Evolutionary conservation across 2,329 filamentous ascomycete genomes (phyloP).

Genomic region (Pyricularia pennisetigena): DNA sequence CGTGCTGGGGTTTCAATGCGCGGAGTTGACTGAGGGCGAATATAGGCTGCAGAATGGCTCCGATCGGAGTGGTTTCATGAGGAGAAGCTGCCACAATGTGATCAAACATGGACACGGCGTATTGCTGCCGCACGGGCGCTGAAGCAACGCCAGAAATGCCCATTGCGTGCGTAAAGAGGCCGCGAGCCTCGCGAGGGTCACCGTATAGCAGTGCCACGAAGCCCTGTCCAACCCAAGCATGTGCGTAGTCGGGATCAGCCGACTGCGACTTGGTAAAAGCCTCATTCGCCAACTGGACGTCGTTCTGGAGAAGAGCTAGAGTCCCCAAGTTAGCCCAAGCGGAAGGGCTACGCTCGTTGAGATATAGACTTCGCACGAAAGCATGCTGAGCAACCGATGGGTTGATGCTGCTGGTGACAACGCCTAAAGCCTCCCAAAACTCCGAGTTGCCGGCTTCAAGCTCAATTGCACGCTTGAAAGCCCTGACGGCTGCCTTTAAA

Average conservation of each 20-base stretch:
- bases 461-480: constrained; percentile 94
- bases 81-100: constrained; percentile 56
- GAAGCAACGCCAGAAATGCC: constrained; percentile 78
- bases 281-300: constrained; percentile 77
- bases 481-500: constrained; percentile 71
- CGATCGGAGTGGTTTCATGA: constrained; percentile 38
- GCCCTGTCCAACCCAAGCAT: constrained; percentile 91
- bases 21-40: constrained; percentile 81
- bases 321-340: constrained; percentile 88
- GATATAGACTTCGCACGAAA: constrained; percentile 81
- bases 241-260: constrained; percentile 84
- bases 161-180: constrained; percentile 87
- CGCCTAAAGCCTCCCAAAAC: constrained; percentile 94
- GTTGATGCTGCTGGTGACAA: constrained; percentile 79
- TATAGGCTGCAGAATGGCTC: constrained; percentile 70
- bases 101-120: constrained; percentile 74
- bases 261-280: constrained; percentile 88
- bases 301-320: constrained; percentile 75
- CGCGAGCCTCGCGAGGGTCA: constrained; percentile 66
- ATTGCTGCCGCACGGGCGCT: constrained; percentile 65
- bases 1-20: constrained; percentile 53
- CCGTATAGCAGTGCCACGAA: constrained; percentile 71
- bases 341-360: constrained; percentile 79
- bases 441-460: constrained; percentile 88
- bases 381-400: constrained; percentile 86